Base-by-base conservation (phyloP, 192 early-diverging fungal species). In the Chytriomyces sp. region DNA sequence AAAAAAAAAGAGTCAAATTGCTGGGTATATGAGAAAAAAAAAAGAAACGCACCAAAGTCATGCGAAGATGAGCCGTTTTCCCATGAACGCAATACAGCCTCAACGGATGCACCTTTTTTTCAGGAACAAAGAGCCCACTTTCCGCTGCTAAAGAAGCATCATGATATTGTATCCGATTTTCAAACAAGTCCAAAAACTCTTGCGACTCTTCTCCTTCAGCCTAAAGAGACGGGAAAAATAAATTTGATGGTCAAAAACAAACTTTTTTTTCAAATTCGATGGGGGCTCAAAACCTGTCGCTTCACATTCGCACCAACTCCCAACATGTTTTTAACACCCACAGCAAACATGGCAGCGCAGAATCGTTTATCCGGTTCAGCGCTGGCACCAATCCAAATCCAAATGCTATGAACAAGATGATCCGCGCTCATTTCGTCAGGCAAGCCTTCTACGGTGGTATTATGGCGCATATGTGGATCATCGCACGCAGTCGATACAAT, bases 291-390 rank as follows among this genome's bases (percentile, higher is more conserved):
- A n/a, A 57, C 64, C 47, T 78, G 69, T 7, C 84, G 67, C 61
- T 78, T 48, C 13, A 87, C 79, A 24, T 44, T 50, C 10, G 35
- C 69, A 3, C 57, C 65, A 5, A 77, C 64, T 7, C 67, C 75
- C 18, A 87, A 20, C 76, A 69, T 70, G 64, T 88, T 83, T 72
- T 86, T 77, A 20, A 87, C 65, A 7, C 77, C 85, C 8, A 86
- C 83, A 18, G 84, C 72, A 71, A 65, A 88, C 82, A 88, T 83
- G 47, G 87, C 87, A 23, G 64, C 64, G 72, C 87, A 88, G 67
- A 88, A 88, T 13, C 82, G 80, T 69, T 88, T 88, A 71, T 88
- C 87, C 18, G 81, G 64, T 65, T 88, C 85, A 23, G 87, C 81
- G 24, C 67, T 35, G 5, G n/a, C 45, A 1, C 87, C 87, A 64